phyloP scores from a whole-genome alignment of 495 filamentous ascomycete genomes.

The Aspergillus ellipticus region DNA sequence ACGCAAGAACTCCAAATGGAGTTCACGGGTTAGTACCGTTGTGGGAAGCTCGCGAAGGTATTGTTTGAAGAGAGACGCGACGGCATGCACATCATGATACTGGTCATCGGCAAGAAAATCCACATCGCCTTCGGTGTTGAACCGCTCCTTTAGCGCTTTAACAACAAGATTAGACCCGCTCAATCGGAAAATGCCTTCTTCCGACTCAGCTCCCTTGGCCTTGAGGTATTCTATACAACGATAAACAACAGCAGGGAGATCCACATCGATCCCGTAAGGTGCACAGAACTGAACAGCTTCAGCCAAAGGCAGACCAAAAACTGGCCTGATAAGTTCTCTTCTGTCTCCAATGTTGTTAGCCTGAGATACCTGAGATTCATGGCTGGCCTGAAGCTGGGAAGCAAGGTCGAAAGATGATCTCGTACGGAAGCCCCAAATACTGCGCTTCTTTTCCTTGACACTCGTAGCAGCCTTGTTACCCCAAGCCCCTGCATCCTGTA shows the following conservation, averaged over 20 bases:
- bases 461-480: constrained; percentile 60
- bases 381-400: constrained; percentile 31
- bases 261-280: constrained; percentile 64
- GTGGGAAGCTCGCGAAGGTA: constrained; percentile 90
- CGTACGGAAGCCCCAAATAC: constrained; percentile 88
- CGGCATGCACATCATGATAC: constrained; percentile 93
- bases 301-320: constrained; percentile 81
- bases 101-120: constrained; percentile 78
- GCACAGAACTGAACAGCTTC: constrained; percentile 81
- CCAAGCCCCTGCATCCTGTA: constrained; percentile 84
- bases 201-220: constrained; percentile 71
- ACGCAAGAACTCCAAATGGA: constrained; percentile 83
- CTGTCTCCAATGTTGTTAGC: constrained; percentile 41
- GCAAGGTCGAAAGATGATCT: constrained; percentile 59
- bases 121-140: constrained; percentile 91
- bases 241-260: constrained; percentile 92
- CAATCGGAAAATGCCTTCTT: constrained; percentile 95
- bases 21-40: constrained; percentile 84
- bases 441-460: constrained; percentile 80
- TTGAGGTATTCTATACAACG: constrained; percentile 93
- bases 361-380: constrained; percentile 34
- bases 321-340: constrained; percentile 60
- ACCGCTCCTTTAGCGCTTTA: constrained; percentile 83
- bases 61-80: constrained; percentile 89
- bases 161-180: constrained; percentile 94